These are phyloP conservation scores for Boletus insuetus DNA, from an alignment of 768 basidiomycete genomes.

Conservation along the genomic window DNA sequence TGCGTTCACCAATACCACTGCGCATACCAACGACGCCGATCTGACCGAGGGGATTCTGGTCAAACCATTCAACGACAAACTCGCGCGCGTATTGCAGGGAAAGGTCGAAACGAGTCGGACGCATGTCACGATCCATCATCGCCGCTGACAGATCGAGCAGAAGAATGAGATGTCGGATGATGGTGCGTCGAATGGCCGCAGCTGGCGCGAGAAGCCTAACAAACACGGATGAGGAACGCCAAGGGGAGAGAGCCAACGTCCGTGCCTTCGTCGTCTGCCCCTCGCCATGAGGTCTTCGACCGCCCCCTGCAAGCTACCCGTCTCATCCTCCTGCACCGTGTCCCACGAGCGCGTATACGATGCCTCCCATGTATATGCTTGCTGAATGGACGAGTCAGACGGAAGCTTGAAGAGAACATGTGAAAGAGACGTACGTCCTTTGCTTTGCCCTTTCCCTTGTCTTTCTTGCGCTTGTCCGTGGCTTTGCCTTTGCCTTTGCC, in stretches of 20 bases:
- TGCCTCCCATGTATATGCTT: constrained; percentile 95
- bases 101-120: constrained; percentile 90
- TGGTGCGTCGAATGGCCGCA: constrained; percentile 86
- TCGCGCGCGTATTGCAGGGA: constrained; percentile 87
- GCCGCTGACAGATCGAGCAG: constrained; percentile 88
- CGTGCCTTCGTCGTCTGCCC: constrained; percentile 77
- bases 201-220: constrained; percentile 75
- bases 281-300: constrained; percentile 89
- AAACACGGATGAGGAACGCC: constrained; percentile 4
- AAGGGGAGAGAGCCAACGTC: constrained; percentile 1
- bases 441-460: constrained; percentile 45
- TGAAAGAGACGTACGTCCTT: constrained; percentile 30
- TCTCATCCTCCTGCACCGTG: constrained; percentile 93
- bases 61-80: constrained; percentile 96
- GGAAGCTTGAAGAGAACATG: not conserved
- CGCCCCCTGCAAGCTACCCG: constrained; percentile 84
- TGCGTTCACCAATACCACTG: constrained; percentile 83
- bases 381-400: constrained; percentile 38
- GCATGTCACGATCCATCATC: constrained; percentile 96
- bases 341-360: constrained; percentile 96
- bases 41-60: constrained; percentile 97
- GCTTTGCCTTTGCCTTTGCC: constrained; percentile 58
- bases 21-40: constrained; percentile 94
- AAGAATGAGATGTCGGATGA: constrained; percentile 92
- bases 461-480: constrained; percentile 48